Conservation (phyloP, 192 early-diverging fungal species). For the Phlyctochytrium planicorne region DNA sequence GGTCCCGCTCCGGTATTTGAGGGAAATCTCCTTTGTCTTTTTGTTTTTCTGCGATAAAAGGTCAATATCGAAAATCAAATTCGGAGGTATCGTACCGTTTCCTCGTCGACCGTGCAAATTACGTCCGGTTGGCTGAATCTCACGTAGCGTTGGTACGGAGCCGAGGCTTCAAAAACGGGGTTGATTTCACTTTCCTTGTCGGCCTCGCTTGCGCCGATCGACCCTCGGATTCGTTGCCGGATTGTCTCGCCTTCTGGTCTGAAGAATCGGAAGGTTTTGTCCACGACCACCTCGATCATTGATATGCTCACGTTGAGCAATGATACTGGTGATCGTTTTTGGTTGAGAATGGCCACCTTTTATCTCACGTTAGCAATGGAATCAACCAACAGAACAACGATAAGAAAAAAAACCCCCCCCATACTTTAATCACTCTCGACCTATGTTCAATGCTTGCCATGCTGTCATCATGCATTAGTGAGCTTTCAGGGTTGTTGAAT, state of each 20-base stretch:
- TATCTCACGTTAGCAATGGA: background rate
- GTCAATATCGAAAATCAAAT: background rate
- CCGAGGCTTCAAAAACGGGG: constrained; percentile 23
- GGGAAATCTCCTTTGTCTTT: constrained; percentile 33
- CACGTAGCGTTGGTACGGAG: constrained; percentile 38
- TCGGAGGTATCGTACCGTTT: constrained; percentile 29
- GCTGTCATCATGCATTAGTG: too few species aligned
- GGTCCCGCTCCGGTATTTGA: constrained; percentile 36
- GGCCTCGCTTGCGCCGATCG: background rate
- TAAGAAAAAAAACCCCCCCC: too few species aligned
- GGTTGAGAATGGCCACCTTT: constrained; percentile 35
- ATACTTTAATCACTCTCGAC: too few species aligned
- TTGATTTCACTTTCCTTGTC: background rate
- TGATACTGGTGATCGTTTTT: constrained; percentile 3
- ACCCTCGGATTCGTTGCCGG: constrained; percentile 24
- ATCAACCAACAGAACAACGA: too few species aligned
- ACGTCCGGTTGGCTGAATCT: constrained; percentile 45
- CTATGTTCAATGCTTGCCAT: too few species aligned
- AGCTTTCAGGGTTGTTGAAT: too few species aligned
- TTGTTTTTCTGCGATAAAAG: constrained; percentile 17
- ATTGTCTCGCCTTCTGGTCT: constrained; percentile 44
- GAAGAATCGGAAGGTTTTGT: constrained; percentile 39
- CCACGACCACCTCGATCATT: constrained; percentile 30
- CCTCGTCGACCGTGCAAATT: constrained; percentile 32
- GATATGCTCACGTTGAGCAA: constrained; percentile 19